Base-by-base conservation (phyloP, 805 yeast species). In the Candida michaelii region DNA sequence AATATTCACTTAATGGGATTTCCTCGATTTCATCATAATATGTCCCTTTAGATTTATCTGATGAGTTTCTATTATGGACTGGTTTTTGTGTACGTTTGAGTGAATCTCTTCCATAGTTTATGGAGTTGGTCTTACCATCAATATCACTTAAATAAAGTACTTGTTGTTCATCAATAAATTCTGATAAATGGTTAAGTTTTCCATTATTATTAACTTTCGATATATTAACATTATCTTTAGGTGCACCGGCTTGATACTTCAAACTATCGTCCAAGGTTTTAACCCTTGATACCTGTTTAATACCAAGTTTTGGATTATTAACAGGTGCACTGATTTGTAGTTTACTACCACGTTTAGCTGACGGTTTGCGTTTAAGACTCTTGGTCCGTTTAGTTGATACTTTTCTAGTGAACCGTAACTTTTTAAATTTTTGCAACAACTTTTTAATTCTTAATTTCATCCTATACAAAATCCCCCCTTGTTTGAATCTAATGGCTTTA, bases 401-500 rank as follows among this genome's bases (percentile, higher is more conserved):
- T 23, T 39, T 13, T 32, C 36, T 46, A 5, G 36, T 54, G 31
- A 65, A 63, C 31, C 47, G 53, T 23, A 49, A 49, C 38, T 50
- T 53, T 21, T 48, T 59, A 36, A 66, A 40, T 39, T 52, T 58
- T 14, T 54, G 49, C 8, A 60, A 32, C 29, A 60, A 43, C 31
- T 53, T 55, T 44, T 52, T 52, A 35, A 70, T 42, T 21, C 62
- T 47, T 30, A 60, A 32, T 32, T 60, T 56, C 35, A 66, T 44
- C 12, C 74, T 48, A 52, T 68, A 69, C 33, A 57, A 25, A 36
- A 49, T 27, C 17, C 71, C 44, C 5, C 74, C 73, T 39, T 59
- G 48, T 39, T 65, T 65, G 43, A 46, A 53, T 35, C 55, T 53
- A n/a, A 69, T 62, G 24, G 74, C 73, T 25, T 54, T 63, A 2